Evolutionary conservation across 1,139 yeast genomes (phyloP), one percentile per base, ranked within the genome.

Genomic region (Kurtzmaniella quercitrusa): DNA sequence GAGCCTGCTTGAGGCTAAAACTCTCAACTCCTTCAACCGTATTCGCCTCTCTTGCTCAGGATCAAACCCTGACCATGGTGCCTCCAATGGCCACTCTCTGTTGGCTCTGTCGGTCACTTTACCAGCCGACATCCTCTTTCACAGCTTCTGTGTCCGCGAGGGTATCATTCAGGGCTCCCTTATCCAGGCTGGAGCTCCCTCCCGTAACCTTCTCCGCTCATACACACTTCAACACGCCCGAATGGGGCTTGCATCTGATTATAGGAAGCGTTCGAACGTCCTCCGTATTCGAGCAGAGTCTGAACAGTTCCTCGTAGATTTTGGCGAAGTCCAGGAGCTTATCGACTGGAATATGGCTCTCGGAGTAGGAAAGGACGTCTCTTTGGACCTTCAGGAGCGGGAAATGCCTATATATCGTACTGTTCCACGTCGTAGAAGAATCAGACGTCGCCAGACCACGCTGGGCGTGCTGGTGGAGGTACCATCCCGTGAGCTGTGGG

Each of bases 221-320:
- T 85, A 81, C 54, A 77, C 90, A 2, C 65, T 85, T 38, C 94
- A 85, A 57, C 78, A 80, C 58, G 82, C 85, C n/a, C 75, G 69
- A 51, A 58, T 82, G 44, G 94, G 94, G 0, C 62, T 84, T 18
- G 91, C 93, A 1, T 68, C 76, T 2, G 94, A 85, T 57, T 83
- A 85, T 60, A 72, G 68, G 45, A 85, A 85, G 58, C 70, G 73
- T 41, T 67, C 73, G 47, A 68, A 79, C 61, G 84, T 81, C 2
- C 58, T 85, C 33, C 63, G 94, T 44, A 51, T 85, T 33, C 68
- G 93, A 33, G 68, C 81, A 36, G 93, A 85, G 60, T 74, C 79
- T 41, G 90, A 84, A 56, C 93, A 85, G 54, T 69, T 85, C 44
- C 58, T 85, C 34, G 49, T 85, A 1, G 76, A 76, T 46, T 85